These are phyloP conservation scores for Lactarius sp. DNA, from an alignment of 768 basidiomycete species.

Conservation along the genomic window DNA sequence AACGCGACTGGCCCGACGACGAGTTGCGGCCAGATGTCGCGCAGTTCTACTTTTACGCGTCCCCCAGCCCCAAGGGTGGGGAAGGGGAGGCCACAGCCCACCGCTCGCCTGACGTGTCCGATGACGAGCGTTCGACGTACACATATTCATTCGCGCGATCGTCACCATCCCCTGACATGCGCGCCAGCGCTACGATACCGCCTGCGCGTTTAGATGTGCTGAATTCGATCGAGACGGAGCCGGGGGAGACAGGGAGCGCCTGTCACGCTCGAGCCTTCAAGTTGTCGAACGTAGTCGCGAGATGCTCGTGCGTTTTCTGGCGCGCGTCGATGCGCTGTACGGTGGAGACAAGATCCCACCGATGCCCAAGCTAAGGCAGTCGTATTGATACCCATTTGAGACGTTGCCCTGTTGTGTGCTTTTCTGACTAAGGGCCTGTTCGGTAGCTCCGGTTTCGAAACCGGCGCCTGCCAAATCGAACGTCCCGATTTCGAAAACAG, in stretches of 20 bases:
- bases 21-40: constrained; percentile 21
- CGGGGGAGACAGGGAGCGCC: no score
- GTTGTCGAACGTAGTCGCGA: constrained; percentile 6
- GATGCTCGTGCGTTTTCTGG: constrained; percentile 15
- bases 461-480: no score
- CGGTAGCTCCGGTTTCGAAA: no score
- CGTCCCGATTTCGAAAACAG: no score
- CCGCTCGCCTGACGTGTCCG: constrained; percentile 7
- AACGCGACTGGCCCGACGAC: constrained; percentile 13
- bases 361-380: constrained; percentile 18
- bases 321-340: constrained; percentile 14
- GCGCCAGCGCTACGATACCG: neutral
- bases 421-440: neutral
- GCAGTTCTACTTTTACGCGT: constrained; percentile 18
- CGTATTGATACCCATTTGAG: constrained; percentile 4
- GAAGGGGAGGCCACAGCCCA: no score
- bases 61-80: neutral
- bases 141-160: constrained; percentile 3
- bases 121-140: constrained; percentile 22
- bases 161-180: neutral
- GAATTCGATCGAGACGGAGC: no score
- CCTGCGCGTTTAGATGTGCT: no score
- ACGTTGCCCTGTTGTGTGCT: neutral
- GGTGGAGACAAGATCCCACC: constrained; percentile 7
- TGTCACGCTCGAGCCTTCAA: constrained; percentile 4